Evolutionary conservation across 306 rosid species (phyloP), one percentile per base, ranked within the genome.

Genomic region (Sicyos edulis): DNA sequence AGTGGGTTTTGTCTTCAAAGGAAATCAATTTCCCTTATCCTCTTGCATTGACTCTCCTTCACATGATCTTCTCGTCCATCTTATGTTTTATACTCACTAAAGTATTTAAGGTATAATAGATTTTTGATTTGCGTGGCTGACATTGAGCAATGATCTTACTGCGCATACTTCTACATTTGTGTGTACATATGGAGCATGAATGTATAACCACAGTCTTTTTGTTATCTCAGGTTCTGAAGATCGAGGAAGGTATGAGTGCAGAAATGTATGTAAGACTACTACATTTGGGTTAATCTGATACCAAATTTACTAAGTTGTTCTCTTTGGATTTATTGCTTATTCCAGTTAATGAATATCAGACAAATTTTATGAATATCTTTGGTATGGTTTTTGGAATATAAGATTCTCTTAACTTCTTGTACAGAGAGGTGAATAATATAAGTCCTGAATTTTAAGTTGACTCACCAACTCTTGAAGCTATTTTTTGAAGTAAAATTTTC

Each of bases 1-100:
- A 93, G 99, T 93, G 96, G 97, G 92, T 93, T 75, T 83, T 93
- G 87, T 93, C 99, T 2, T 93, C 99, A 10, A 93, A 93, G 85
- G 97, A 91, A 80, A 88, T 93, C 77, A 91, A 93, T 85, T 93
- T 93, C 60, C 99, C 99, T 19, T 93, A 91, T 82, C 99, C 99
- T 77, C 87, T 93, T 69, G 99, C 92, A 9, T 81, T 93, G 88
- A 93, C 99, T 73, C 91, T 93, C 49, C 95, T 93, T 78, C 99
- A 93, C 85, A 93, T 93, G 99, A 75, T 91, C 85, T 93, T 93
- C 85, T 93, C 99, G 57, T 91, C 99, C 19, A 89, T 87, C 81
- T 77, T 93, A 74, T 93, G 99, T 79, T 91, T 91, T 80, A 34
- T 80, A 20, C 82, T 93, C 75, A 91, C 95, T 75, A 93, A 93